These are phyloP conservation scores for Sherardia arvensis DNA, from an alignment of 257 asterid genomes.

Conservation along the genomic window DNA sequence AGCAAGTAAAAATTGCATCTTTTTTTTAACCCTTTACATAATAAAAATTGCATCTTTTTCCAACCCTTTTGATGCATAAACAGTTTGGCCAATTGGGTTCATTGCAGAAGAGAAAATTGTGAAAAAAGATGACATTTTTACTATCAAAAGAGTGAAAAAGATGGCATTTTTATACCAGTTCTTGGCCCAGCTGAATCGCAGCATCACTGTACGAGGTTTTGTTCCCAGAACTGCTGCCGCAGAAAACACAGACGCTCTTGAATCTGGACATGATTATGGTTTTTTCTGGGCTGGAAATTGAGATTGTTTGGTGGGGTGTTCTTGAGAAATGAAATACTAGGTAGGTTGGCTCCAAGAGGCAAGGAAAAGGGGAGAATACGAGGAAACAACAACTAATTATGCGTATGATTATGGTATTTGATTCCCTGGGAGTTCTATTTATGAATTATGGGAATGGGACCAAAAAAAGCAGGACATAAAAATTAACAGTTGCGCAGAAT, in stretches of 20 bases:
- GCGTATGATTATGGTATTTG: not conserved
- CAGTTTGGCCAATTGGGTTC: not conserved
- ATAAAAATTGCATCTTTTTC: too few species aligned
- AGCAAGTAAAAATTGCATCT: not conserved
- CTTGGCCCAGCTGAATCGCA: slow-evolving; percentile 38
- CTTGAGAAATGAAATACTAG: not conserved
- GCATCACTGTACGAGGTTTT: slow-evolving; percentile 37
- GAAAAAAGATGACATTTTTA: not conserved
- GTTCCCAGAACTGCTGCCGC: slow-evolving; percentile 45
- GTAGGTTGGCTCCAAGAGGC: not conserved
- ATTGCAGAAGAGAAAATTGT: not conserved
- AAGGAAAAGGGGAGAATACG: not conserved
- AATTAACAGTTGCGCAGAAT: not conserved
- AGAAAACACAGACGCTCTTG: slow-evolving; percentile 45
- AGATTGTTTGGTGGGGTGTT: too few species aligned
- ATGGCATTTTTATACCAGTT: slow-evolving; percentile 19
- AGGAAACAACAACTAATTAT: not conserved
- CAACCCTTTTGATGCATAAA: not conserved
- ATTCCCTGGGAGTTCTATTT: not conserved
- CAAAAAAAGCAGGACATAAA: not conserved
- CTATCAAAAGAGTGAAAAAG: not conserved
- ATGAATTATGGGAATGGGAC: slow-evolving; percentile 8
- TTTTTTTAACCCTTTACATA: too few species aligned
- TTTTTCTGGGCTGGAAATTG: not conserved
- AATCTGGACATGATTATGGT: slow-evolving; percentile 25